A percentile compares a stretch with the other conserved stretches of the same genome.
Conservation (phyloP, 805 yeast species). For the Wickerhamiella slavikovae region DNA sequence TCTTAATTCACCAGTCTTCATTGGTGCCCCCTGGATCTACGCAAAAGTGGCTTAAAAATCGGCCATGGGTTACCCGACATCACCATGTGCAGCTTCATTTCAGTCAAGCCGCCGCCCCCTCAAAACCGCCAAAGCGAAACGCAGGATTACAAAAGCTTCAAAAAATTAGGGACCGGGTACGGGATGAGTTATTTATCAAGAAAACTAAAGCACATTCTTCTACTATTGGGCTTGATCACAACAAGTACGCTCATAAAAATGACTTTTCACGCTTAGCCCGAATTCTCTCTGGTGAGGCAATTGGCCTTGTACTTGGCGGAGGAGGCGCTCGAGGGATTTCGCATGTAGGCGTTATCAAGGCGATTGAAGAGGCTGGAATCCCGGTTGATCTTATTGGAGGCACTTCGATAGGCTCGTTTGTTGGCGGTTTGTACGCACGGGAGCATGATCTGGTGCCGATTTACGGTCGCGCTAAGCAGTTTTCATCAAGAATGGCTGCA, state of each 20-base stretch:
- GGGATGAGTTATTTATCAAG: conserved; percentile 9
- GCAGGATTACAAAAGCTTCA: conserved; percentile 14
- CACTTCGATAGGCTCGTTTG: conserved; percentile 87
- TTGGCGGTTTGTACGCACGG: conserved; percentile 85
- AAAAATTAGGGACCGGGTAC: conserved; percentile 11
- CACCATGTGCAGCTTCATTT: conserved; percentile 69
- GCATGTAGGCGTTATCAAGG: conserved; percentile 79
- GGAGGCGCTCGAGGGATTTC: conserved; percentile 95
- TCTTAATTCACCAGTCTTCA: conserved; percentile 65
- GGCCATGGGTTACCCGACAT: conserved; percentile 84
- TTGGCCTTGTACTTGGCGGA: conserved; percentile 88
- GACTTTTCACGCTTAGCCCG: conserved; percentile 84
- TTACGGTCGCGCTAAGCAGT: conserved; percentile 74
- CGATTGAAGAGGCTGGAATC: conserved; percentile 76
- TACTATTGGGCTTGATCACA: conserved; percentile 15
- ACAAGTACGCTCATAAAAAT: conserved; percentile 42
- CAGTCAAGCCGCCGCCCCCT: conserved; percentile 1
- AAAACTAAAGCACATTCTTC: conserved; percentile 12
- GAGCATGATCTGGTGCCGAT: conserved; percentile 84
- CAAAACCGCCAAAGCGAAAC: conserved; percentile 8
- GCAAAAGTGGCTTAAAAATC: conserved; percentile 57
- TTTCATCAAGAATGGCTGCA: conserved; percentile 62
- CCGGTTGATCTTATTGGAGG: conserved; percentile 93
- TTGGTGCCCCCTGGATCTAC: conserved; percentile 74
- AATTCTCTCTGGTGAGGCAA: conserved; percentile 75